Percentiles rank a stretch among this genome's conserved stretches.
Conservation (phyloP, 306 rosid genomes). For the Corylus avellana region DNA sequence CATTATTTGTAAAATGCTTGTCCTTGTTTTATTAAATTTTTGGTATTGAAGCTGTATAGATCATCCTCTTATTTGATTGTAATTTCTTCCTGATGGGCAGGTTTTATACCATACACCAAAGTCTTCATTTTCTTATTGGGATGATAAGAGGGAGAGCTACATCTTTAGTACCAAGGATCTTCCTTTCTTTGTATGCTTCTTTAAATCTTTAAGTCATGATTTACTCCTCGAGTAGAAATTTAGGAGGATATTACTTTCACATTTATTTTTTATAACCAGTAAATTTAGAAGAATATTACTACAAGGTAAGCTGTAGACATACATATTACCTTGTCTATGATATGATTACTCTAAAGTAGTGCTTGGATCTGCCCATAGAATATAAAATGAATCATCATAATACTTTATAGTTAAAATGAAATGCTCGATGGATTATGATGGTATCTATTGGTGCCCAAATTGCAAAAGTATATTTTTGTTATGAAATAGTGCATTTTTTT, state of each 20-base stretch:
- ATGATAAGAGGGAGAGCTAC: conserved; percentile 59
- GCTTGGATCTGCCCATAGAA: not conserved
- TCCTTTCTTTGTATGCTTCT: conserved; percentile 85
- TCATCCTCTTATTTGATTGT: conserved; percentile 13
- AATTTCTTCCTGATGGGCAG: conserved; percentile 41
- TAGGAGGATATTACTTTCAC: conserved; percentile 15
- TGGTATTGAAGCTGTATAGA: conserved; percentile 12
- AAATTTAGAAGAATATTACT: conserved; percentile 17
- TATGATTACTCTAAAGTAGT: not conserved
- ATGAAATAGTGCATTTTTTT: not conserved
- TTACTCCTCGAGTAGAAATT: conserved; percentile 9
- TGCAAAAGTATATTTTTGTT: not conserved
- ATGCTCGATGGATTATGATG: not conserved
- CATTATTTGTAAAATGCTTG: conserved; percentile 10
- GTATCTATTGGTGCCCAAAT: not conserved
- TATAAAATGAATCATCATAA: not conserved
- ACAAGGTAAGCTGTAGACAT: not conserved
- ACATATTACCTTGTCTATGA: not conserved
- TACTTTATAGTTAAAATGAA: not conserved
- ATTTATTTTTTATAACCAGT: not conserved
- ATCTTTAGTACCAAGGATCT: conserved; percentile 73
- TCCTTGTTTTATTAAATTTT: conserved; percentile 1
- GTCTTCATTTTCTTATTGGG: conserved; percentile 86
- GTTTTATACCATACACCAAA: conserved; percentile 84
- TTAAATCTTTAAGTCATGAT: conserved; percentile 29